A percentile compares a stretch with the other conserved stretches of the same genome.
Conservation (phyloP, 129 eudicot genomes). For the Flaveria linearis region DNA sequence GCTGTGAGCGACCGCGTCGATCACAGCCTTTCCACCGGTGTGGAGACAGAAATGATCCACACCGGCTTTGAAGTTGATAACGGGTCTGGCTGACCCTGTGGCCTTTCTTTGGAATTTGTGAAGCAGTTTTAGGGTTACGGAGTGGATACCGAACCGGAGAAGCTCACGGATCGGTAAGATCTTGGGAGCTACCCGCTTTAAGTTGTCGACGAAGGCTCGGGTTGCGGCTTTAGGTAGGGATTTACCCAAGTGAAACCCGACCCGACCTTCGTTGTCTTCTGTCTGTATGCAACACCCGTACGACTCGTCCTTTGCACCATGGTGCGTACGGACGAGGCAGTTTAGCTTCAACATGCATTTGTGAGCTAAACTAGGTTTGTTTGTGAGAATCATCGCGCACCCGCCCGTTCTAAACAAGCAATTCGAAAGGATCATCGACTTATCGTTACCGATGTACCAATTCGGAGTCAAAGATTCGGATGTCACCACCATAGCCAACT, state of each 20-base stretch:
- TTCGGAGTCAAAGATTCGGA: constrained; percentile 75
- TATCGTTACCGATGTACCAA: constrained; percentile 83
- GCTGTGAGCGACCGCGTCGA: constrained; percentile 40
- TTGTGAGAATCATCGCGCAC: constrained; percentile 65
- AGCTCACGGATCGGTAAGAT: constrained; percentile 70
- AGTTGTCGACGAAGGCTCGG: constrained; percentile 64
- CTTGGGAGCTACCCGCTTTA: constrained; percentile 61
- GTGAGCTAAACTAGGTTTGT: constrained; percentile 42
- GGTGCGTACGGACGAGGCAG: constrained; percentile 75
- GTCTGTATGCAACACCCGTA: constrained; percentile 58
- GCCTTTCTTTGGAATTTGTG: not conserved
- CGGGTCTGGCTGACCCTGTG: constrained; percentile 11
- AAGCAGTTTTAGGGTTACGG: not conserved
- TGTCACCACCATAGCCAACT: constrained; percentile 65
- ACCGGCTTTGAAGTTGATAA: constrained; percentile 38
- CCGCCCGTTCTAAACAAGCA: constrained; percentile 85
- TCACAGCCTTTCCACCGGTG: constrained; percentile 57
- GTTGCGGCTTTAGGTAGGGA: constrained; percentile 80
- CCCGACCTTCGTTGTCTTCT: constrained; percentile 59
- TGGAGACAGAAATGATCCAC: constrained; percentile 46
- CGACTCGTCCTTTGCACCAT: constrained; percentile 69
- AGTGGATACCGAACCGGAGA: constrained; percentile 38
- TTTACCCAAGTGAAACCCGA: constrained; percentile 72
- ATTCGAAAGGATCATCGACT: constrained; percentile 80
- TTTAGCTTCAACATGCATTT: constrained; percentile 64